Base-by-base conservation (phyloP, 1,284 basidiomycete genomes). In the Coniophora puteana region DNA sequence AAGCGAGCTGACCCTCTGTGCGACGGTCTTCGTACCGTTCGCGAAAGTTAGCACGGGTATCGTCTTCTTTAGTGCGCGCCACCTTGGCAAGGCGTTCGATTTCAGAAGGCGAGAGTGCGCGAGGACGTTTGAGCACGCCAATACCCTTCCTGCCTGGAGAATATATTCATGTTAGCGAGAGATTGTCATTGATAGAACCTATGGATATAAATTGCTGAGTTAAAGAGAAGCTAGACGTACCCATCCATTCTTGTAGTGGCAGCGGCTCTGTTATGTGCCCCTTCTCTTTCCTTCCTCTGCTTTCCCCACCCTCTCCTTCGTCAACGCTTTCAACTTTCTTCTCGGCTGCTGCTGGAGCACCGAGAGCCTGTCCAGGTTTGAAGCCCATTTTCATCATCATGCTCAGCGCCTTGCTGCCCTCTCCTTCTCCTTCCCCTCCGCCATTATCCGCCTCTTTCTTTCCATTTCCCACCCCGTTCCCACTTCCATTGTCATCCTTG, bases 371-470 rank as follows among this genome's bases (percentile, higher is more conserved):
- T 11, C 89, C 89, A 3, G 84, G 79, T 65, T 83, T 83, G 66
- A 89, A 90, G 2, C 89, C 89, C 88, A 90, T 90, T 66, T 85
- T 89, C 73, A 87, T 78, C 88, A 91, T 91, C 70, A 91, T 89
- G 8, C 76, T 74, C 41, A 90, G 67, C 4, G 88, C 87, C 59
- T 89, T 91, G 64, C 76, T 89, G 62, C 72, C 43, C 64, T 27
- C 21, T 10, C 12, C 26, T 27, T 27, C 10, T 27, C 26, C 26
- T n/a, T 27, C 26, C n/a, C n/a, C n/a, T n/a, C 26, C 26, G 10
- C 26, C 26, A 27, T 10, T 27, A 27, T n/a, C 26, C 10, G 10
- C n/a, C n/a, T n/a, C 26, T 10, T 10, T n/a, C 26, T 27, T n/a
- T n/a, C n/a, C 26, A 27, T n/a, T n/a, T n/a, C 10, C 26, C 31